Evolutionary conservation across 176 grass and related monocot genomes (phyloP), one percentile per base, ranked within the genome.

Genomic region (Cocos nucifera): DNA sequence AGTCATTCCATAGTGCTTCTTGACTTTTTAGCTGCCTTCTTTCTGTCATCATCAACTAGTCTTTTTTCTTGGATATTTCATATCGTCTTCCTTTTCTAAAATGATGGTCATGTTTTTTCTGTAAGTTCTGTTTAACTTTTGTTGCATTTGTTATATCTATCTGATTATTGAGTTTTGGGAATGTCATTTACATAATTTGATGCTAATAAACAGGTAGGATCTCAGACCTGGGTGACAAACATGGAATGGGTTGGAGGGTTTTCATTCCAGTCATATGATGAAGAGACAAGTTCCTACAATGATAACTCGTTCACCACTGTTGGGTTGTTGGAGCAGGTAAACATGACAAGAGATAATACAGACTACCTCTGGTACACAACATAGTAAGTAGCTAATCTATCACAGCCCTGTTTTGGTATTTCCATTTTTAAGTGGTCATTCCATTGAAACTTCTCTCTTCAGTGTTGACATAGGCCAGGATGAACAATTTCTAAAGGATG

Each of bases 341-440:
- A 98, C 63, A 61, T 98, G 50, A 98, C 93, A 16, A 88, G 93
- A 81, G 93, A 98, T 83, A 85, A 19, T 77, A 86, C 87, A 24
- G 93, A 98, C 56, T 98, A 98, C 59, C 76, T 98, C 24, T 98
- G 93, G 93, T 98, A 98, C 60, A 92, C 81, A 32, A 98, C 87
- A 76, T 73, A 71, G 93, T 98, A 88, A 89, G 93, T 78, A 59
- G 17, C 24, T 26, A 66, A 29, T 64, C 24, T 17, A 30, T 14
- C 56, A 44, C 10, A 12, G 35, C 35, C 9, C 2, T 44, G 35
- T 10, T 44, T 44, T 44, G 8, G 12, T 9, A 44, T 44, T 9
- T 35, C 10, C 35, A 14, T 44, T 14, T 12, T 44, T 44, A 12
- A 44, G 35, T 12, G 14, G 35, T 44, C 10, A 12, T 44, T 44